These are phyloP conservation scores for Vigna angularis DNA, from an alignment of 306 rosid species.

Conservation along the genomic window DNA sequence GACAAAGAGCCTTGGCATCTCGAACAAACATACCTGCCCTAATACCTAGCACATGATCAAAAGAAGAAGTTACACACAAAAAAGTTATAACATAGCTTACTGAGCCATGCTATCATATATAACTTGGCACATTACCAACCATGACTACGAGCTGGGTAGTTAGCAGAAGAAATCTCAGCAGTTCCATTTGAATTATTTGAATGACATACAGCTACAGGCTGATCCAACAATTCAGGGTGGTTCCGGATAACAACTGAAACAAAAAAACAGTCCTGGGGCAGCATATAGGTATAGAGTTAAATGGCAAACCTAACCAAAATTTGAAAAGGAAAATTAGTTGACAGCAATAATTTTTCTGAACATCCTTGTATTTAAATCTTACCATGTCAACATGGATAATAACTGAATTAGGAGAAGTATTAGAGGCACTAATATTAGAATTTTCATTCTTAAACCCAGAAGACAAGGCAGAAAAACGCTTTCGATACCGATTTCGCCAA, in stretches of 20 bases:
- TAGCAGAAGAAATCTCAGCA: slow-evolving; percentile 96
- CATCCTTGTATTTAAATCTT: slow-evolving; percentile 34
- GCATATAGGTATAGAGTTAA: slow-evolving; percentile 42
- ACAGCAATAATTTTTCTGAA: slow-evolving; percentile 33
- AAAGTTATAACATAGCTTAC: slow-evolving; percentile 21
- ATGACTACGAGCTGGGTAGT: slow-evolving; percentile 93
- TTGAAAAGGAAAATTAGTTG: slow-evolving; percentile 21
- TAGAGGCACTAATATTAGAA: slow-evolving; percentile 44
- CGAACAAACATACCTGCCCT: slow-evolving; percentile 95
- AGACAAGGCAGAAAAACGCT: slow-evolving; percentile 62
- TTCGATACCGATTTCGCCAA: slow-evolving; percentile 91
- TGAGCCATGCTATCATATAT: slow-evolving; percentile 29
- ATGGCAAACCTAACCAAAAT: slow-evolving; percentile 6
- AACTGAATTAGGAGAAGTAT: slow-evolving; percentile 48
- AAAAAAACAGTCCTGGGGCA: slow-evolving; percentile 92
- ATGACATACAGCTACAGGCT: slow-evolving; percentile 94
- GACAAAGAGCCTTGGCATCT: slow-evolving; percentile 86
- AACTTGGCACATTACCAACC: slow-evolving; percentile 60
- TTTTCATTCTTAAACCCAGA: slow-evolving; percentile 51
- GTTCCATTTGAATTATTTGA: slow-evolving; percentile 91
- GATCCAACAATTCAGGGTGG: slow-evolving; percentile 67
- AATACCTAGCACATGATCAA: slow-evolving; percentile 62
- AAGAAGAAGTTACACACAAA: slow-evolving; percentile 28
- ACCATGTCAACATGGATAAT: slow-evolving; percentile 94
- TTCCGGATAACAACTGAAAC: slow-evolving; percentile 87